phyloP scores from a whole-genome alignment of 805 yeast species.

The Wickerhamiella lipophila region DNA sequence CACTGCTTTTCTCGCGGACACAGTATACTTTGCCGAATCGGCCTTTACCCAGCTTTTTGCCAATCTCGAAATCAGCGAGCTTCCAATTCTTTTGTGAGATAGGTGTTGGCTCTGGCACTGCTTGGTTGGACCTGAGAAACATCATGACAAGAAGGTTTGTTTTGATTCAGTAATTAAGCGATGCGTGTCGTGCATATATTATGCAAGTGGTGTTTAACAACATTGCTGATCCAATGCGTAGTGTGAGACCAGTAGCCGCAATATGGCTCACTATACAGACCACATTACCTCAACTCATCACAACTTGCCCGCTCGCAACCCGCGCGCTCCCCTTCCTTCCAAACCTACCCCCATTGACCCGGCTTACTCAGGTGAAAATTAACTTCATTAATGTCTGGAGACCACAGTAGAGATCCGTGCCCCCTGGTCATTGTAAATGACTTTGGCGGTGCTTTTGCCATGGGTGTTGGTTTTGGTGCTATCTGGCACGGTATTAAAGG shows the following conservation, averaged over 20 bases:
- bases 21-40: conserved; percentile 89
- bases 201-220: too few species aligned
- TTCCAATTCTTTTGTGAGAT: conserved; percentile 26
- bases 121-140: not conserved
- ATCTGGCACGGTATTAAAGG: conserved; percentile 99
- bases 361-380: conserved; percentile 9
- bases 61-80: conserved; percentile 68
- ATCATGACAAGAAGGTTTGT: conserved; percentile 2
- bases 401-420: conserved; percentile 98
- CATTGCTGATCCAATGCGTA: too few species aligned
- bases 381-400: conserved; percentile 37
- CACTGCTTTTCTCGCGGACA: conserved; percentile 60
- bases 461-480: conserved; percentile 98
- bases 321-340: too few species aligned
- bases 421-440: conserved; percentile 92
- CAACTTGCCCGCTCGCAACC: too few species aligned
- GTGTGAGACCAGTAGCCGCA: too few species aligned
- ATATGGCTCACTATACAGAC: too few species aligned
- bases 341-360: too few species aligned
- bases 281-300: too few species aligned
- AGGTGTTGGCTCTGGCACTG: not conserved
- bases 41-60: conserved; percentile 81
- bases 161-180: not conserved
- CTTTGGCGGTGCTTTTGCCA: conserved; percentile 97
- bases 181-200: not conserved